Conservation (phyloP, 2,329 filamentous ascomycete genomes). For the Trichocomaceae sp. region DNA sequence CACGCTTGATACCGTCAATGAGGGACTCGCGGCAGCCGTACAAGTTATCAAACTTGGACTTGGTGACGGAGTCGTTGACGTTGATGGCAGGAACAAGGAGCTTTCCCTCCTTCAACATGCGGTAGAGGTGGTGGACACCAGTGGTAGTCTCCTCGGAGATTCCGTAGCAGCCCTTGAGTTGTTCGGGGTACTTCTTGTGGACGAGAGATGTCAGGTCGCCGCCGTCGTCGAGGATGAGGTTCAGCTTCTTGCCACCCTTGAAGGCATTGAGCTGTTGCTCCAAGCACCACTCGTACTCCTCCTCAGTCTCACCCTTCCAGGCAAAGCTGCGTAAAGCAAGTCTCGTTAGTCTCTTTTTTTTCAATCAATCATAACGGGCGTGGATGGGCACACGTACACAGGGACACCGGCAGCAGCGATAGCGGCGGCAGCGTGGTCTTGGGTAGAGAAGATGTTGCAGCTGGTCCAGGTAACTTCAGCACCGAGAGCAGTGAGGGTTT, state of each 20-base stretch:
- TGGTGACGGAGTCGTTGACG: constrained; percentile 99
- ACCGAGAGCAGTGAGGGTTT: constrained; percentile 89
- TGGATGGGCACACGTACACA: constrained; percentile 49
- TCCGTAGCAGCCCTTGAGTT: constrained; percentile 97
- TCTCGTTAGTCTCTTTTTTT: neutral
- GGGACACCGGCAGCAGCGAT: constrained; percentile 90
- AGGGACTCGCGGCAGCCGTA: constrained; percentile 99
- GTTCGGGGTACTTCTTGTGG: constrained; percentile 96
- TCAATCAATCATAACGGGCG: constrained; percentile 31
- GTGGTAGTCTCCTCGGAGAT: constrained; percentile 99
- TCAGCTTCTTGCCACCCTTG: constrained; percentile 93
- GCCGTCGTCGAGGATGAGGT: constrained; percentile 98
- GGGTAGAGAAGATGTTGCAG: constrained; percentile 99
- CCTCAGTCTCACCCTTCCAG: constrained; percentile 92
- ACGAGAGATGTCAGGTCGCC: constrained; percentile 94
- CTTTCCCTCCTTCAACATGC: constrained; percentile 85
- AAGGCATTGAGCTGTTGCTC: constrained; percentile 97
- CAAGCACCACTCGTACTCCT: constrained; percentile 99
- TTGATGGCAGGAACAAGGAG: constrained; percentile 96
- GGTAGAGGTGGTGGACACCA: constrained; percentile 98
- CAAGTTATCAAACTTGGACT: constrained; percentile 99
- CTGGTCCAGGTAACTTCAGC: constrained; percentile 98
- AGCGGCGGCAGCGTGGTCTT: constrained; percentile 95
- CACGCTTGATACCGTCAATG: constrained; percentile 99
- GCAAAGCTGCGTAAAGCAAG: constrained; percentile 46